A percentile compares a stretch with the other conserved stretches of the same genome.
Evolutionary conservation across 192 early-diverging fungal species (phyloP).

Genomic region (Spinellus fusiger): DNA sequence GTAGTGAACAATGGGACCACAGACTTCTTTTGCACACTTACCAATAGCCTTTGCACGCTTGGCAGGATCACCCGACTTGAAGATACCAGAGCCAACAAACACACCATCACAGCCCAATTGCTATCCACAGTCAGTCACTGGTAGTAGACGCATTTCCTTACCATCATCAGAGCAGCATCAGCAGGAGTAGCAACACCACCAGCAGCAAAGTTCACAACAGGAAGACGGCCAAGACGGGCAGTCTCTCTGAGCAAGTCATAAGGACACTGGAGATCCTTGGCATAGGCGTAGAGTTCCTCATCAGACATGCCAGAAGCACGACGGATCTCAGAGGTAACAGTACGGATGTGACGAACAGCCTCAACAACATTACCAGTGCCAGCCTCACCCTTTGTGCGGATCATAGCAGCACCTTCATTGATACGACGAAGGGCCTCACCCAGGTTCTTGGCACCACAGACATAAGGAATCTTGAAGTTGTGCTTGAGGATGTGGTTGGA

Average conservation of each 20-base stretch:
- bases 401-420: conserved; percentile 96
- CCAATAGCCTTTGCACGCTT: conserved; percentile 88
- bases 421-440: conserved; percentile 96
- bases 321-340: conserved; percentile 81
- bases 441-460: conserved; percentile 95
- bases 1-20: neutral
- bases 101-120: conserved; percentile 97
- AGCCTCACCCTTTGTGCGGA: conserved; percentile 97
- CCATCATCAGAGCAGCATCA: conserved; percentile 98
- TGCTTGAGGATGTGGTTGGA: conserved; percentile 94
- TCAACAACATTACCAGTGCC: conserved; percentile 98
- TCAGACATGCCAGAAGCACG: conserved; percentile 78
- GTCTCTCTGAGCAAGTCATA: conserved; percentile 87
- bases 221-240: conserved; percentile 80
- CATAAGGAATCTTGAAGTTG: conserved; percentile 89
- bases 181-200: conserved; percentile 97
- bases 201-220: conserved; percentile 98
- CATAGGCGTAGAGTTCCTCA: conserved; percentile 90
- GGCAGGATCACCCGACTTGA: conserved; percentile 89
- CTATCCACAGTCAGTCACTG: neutral
- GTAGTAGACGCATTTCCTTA: conserved; percentile 18
- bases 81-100: conserved; percentile 97
- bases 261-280: conserved; percentile 94
- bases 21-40: no score
- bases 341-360: conserved; percentile 94